These are phyloP conservation scores for Leucocoprinus leucothites DNA, from an alignment of 768 basidiomycete genomes.

Conservation along the genomic window DNA sequence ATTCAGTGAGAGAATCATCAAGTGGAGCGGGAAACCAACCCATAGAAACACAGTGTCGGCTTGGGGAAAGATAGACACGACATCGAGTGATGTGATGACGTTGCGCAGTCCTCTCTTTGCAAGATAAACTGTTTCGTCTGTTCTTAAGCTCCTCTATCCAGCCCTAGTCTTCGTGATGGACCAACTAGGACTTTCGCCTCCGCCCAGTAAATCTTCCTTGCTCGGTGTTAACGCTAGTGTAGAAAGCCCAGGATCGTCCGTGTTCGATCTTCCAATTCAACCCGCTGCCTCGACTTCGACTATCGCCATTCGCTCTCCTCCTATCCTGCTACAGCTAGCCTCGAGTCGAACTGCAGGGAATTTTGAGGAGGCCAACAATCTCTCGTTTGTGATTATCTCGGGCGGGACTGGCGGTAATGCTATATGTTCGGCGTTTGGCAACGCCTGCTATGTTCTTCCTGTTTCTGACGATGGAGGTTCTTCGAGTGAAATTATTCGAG, in stretches of 20 bases:
- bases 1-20: too few relatives aligned
- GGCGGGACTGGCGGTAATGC: conserved; percentile 95
- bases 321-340: background rate
- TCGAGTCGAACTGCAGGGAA: background rate
- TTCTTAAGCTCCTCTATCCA: too few relatives aligned
- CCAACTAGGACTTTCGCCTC: background rate
- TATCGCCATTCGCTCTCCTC: conserved; percentile 8
- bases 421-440: conserved; percentile 80
- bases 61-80: too few relatives aligned
- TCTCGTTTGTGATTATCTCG: conserved; percentile 74
- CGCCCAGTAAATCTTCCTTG: background rate
- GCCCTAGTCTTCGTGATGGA: too few relatives aligned
- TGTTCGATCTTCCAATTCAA: conserved; percentile 70
- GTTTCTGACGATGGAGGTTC: conserved; percentile 96
- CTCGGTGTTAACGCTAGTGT: background rate
- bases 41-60: too few relatives aligned
- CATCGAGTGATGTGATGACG: conserved; percentile 1
- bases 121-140: too few relatives aligned
- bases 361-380: conserved; percentile 9
- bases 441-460: conserved; percentile 81
- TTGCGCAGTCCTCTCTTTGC: too few relatives aligned
- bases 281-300: conserved; percentile 8
- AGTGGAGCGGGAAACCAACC: too few relatives aligned
- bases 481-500: conserved; percentile 91
- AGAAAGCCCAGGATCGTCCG: conserved; percentile 68